Conservation (phyloP, 306 rosid genomes). For the Gastrolobium bilobum region DNA sequence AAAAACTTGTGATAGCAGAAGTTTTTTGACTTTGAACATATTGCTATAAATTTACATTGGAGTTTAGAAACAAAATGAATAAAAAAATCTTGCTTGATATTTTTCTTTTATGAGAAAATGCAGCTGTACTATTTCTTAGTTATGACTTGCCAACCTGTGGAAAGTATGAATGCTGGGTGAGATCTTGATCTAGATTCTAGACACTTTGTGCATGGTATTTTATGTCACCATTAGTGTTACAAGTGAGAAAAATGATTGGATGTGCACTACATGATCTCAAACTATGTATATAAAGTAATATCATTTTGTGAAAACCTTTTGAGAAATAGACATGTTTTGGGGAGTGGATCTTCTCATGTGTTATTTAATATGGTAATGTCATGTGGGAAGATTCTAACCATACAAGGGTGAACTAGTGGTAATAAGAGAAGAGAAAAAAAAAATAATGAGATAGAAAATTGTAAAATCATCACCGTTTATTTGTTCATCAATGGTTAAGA, state of each 20-base stretch:
- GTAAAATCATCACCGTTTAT: too few relatives aligned
- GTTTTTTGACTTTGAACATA: slow-evolving; percentile 3
- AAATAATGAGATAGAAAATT: too few relatives aligned
- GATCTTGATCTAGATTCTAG: slow-evolving; percentile 7
- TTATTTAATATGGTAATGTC: too few relatives aligned
- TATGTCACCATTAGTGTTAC: not conserved
- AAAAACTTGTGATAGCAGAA: slow-evolving; percentile 13
- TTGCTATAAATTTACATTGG: not conserved
- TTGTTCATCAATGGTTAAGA: too few relatives aligned
- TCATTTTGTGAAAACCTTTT: slow-evolving; percentile 1
- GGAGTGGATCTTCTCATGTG: too few relatives aligned
- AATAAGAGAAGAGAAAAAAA: too few relatives aligned
- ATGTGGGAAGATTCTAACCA: too few relatives aligned
- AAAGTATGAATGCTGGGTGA: not conserved
- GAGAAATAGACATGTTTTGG: not conserved
- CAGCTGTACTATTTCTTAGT: not conserved
- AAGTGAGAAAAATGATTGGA: not conserved
- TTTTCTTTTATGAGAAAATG: slow-evolving; percentile 14
- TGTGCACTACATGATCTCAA: not conserved
- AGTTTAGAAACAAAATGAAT: slow-evolving; percentile 26
- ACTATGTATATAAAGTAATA: not conserved
- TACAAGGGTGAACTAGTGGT: too few relatives aligned
- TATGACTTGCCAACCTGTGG: not conserved
- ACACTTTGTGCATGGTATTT: not conserved
- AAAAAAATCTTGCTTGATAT: not conserved